These are phyloP conservation scores for Penicillium sp. DNA, from an alignment of 2,329 filamentous ascomycete species.

Conservation along the genomic window DNA sequence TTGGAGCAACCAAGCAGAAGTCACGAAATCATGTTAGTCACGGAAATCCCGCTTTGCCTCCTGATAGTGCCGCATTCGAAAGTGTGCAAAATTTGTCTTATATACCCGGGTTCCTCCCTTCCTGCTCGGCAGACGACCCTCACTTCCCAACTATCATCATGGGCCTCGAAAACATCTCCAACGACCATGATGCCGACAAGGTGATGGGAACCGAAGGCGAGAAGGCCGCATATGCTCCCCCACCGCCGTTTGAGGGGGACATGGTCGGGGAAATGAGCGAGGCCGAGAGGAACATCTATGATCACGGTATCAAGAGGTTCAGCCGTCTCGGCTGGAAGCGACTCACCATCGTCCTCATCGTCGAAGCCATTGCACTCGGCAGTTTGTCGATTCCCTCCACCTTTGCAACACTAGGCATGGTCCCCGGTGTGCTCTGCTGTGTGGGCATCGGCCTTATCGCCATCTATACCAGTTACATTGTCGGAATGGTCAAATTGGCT, in stretches of 20 bases:
- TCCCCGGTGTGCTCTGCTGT: conserved; percentile 43
- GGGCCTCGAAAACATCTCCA: conserved; percentile 20
- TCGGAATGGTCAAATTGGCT: conserved; percentile 37
- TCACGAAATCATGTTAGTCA: conserved; percentile 12
- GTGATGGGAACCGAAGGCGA: conserved; percentile 13
- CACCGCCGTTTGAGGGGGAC: conserved; percentile 13
- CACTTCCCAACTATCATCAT: conserved; percentile 8
- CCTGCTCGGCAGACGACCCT: neutral
- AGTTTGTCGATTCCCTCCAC: conserved; percentile 44
- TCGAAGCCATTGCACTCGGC: conserved; percentile 50
- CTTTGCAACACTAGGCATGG: conserved; percentile 45
- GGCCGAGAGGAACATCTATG: conserved; percentile 9
- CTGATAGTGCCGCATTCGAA: conserved; percentile 18
- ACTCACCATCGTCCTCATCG: conserved; percentile 47
- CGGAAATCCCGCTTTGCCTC: conserved; percentile 12
- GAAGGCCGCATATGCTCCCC: conserved; percentile 13
- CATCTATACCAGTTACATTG: conserved; percentile 42
- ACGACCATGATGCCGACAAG: conserved; percentile 14
- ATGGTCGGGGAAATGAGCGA: conserved; percentile 15
- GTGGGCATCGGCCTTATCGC: conserved; percentile 38
- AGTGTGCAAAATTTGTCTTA: conserved; percentile 3
- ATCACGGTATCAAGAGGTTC: conserved; percentile 14
- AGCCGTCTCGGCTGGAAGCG: conserved; percentile 48
- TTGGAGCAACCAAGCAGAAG: conserved; percentile 10
- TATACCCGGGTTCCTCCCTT: conserved; percentile 1